Evolutionary conservation across 306 rosid species (phyloP).

Genomic region (Rosa multiflora): DNA sequence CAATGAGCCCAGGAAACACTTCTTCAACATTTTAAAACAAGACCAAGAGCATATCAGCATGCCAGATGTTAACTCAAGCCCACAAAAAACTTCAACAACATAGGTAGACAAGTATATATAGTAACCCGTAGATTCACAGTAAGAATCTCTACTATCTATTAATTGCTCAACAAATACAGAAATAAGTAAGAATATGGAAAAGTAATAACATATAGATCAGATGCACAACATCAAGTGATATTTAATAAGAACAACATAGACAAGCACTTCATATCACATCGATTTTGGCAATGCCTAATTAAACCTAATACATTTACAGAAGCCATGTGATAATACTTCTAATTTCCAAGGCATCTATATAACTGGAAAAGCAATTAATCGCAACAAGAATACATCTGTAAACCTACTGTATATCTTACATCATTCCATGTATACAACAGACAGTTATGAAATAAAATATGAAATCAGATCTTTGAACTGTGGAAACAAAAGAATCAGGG

Average conservation of each 20-base stretch:
- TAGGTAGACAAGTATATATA: background rate
- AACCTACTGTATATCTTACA: background rate
- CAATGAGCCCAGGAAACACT: background rate
- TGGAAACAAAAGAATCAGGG: conserved; percentile 35
- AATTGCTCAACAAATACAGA: background rate
- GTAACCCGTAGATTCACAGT: background rate
- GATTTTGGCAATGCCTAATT: background rate
- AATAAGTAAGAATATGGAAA: background rate
- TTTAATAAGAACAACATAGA: background rate
- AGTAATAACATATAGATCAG: background rate
- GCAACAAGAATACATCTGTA: background rate
- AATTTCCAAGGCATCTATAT: background rate
- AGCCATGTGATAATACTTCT: background rate
- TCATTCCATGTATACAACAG: background rate
- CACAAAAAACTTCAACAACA: background rate
- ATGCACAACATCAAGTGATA: conserved; percentile 1
- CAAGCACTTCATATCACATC: background rate
- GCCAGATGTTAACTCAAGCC: background rate
- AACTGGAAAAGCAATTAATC: background rate
- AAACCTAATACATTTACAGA: background rate
- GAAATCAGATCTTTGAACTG: background rate
- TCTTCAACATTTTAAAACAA: background rate
- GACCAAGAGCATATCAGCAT: background rate
- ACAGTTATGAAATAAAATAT: background rate
- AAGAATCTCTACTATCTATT: background rate